phyloP scores from a whole-genome alignment of 2,329 filamentous ascomycete species.

The Cordyceps cicadae region DNA sequence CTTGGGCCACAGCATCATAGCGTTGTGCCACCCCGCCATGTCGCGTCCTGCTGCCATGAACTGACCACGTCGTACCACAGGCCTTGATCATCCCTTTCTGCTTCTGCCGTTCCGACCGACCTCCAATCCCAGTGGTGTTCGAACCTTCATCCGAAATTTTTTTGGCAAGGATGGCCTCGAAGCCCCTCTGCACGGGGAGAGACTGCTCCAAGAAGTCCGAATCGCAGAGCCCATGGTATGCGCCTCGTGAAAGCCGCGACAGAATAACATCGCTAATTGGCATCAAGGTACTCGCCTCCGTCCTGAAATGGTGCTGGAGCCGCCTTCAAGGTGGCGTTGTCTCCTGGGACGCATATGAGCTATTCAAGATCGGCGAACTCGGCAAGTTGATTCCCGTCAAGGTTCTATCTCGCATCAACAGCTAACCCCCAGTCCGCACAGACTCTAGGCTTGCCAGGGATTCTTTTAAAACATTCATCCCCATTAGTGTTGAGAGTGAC shows the following conservation, averaged over 20 bases:
- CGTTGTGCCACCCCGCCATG: not conserved
- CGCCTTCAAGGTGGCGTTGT: slow-evolving; percentile 84
- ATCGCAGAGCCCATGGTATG: slow-evolving; percentile 87
- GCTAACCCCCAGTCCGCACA: slow-evolving; percentile 29
- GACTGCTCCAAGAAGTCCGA: slow-evolving; percentile 74
- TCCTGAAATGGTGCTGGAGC: slow-evolving; percentile 98
- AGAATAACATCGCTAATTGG: slow-evolving; percentile 13
- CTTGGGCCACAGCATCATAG: slow-evolving; percentile 14
- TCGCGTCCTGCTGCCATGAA: not conserved
- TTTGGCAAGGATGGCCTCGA: slow-evolving; percentile 65
- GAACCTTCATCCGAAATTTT: slow-evolving; percentile 87
- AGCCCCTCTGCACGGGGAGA: slow-evolving; percentile 58
- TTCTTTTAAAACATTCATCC: slow-evolving; percentile 94
- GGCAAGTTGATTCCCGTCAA: slow-evolving; percentile 43
- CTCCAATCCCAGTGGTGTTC: slow-evolving; percentile 83
- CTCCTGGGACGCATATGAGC: slow-evolving; percentile 93
- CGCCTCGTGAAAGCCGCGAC: slow-evolving; percentile 12
- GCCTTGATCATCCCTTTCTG: slow-evolving; percentile 83
- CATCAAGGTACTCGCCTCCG: slow-evolving; percentile 75
- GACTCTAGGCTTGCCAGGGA: slow-evolving; percentile 88
- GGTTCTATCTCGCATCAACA: slow-evolving; percentile 10
- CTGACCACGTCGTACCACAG: slow-evolving; percentile 35
- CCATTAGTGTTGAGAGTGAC: slow-evolving; percentile 81
- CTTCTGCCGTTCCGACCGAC: slow-evolving; percentile 90
- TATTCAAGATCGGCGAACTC: slow-evolving; percentile 89